Evolutionary conservation across 1,284 basidiomycete genomes (phyloP), one percentile per base, ranked within the genome.

Genomic region (Apiotrichum akiyoshidainum): DNA sequence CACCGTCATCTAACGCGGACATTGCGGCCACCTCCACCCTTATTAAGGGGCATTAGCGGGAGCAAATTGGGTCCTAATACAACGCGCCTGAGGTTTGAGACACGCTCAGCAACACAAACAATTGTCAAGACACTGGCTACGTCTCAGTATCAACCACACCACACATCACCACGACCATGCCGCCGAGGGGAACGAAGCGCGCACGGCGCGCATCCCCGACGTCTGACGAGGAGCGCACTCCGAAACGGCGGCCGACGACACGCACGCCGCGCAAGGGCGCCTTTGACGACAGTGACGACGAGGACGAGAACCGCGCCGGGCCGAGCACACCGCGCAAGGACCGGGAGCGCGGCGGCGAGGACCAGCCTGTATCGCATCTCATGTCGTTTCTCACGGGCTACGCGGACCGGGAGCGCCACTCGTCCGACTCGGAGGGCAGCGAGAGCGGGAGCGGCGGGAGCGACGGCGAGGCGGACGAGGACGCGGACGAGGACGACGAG

Each of bases 381-480:
- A 66, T 76, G 40, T 76, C 74, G 16, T 76, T 76, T 61, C 63
- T 76, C 5, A 74, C 70, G 7, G 67, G 69, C 11, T 76, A 75
- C 50, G 72, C 70, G 17, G 54, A 62, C 40, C 59, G 58, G 12
- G 52, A 49, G 10, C 54, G 26, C 4, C 26, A 46, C 22, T 59
- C 40, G 21, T 57, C 58, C 12, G 57, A 50, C 19, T 53, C 57
- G 7, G 62, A 63, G 1, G 66, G 64, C 14, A 65, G 67, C 19
- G 68, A 71, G 34, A 64, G 65, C 5, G 52, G 17, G 21, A 42
- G 46, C 17, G 49, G 26, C 2, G 57, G 55, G 55, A 63, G 40
- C 59, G 66, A 64, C 13, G 60, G 61, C 22, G 66, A 65, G 14
- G 69, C 68, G 8, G 65, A 68, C 9, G 65, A 66, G 11, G 65